Evolutionary conservation across 345 rosid genomes (phyloP).

Genomic region (Eucalyptus virginea): DNA sequence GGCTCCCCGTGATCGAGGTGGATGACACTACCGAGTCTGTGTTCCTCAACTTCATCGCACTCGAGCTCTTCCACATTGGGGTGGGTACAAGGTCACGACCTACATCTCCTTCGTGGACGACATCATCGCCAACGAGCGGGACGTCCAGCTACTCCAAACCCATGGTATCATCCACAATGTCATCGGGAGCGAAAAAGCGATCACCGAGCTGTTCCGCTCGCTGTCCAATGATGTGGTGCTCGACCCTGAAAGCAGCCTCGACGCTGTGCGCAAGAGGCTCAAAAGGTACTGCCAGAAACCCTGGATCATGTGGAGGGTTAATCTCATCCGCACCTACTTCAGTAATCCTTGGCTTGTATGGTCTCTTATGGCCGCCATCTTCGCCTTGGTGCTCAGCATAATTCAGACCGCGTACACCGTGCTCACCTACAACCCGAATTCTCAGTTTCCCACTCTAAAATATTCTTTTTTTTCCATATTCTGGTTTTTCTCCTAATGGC

Average conservation of each 20-base stretch:
- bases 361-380: slow-evolving; percentile 10
- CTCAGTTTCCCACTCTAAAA: background rate
- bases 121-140: slow-evolving; percentile 18
- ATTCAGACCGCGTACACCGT: background rate
- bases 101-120: slow-evolving; percentile 29
- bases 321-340: slow-evolving; percentile 31
- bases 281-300: slow-evolving; percentile 13
- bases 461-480: background rate
- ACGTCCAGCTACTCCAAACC: slow-evolving; percentile 23
- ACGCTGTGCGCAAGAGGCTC: slow-evolving; percentile 7
- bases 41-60: background rate
- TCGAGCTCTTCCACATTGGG: slow-evolving; percentile 7
- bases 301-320: slow-evolving; percentile 32
- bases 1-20: background rate
- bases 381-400: slow-evolving; percentile 27
- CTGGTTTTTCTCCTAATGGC: background rate
- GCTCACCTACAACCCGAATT: background rate
- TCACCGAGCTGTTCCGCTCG: slow-evolving; percentile 24
- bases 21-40: background rate
- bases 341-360: slow-evolving; percentile 32
- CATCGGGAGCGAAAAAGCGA: slow-evolving; percentile 26
- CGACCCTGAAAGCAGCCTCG: slow-evolving; percentile 15
- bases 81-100: slow-evolving; percentile 22
- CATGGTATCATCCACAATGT: slow-evolving; percentile 29
- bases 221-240: slow-evolving; percentile 15